These are phyloP conservation scores for Hansenula sp. DNA, from an alignment of 1,139 yeast species.

Conservation along the genomic window DNA sequence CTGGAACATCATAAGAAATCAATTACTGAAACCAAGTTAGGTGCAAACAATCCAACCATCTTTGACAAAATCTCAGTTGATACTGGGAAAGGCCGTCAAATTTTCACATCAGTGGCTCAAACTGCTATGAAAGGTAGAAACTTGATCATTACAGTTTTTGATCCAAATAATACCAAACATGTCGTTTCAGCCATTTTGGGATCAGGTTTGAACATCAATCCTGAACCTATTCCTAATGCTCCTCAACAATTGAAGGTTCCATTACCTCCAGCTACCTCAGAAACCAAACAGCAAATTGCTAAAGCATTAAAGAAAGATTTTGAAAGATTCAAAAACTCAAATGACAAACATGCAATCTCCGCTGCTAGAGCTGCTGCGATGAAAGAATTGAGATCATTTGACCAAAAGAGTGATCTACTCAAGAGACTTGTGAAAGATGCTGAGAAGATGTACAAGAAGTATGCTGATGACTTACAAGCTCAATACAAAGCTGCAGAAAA, in stretches of 20 bases:
- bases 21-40: constrained; percentile 60
- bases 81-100: constrained; percentile 39
- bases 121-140: constrained; percentile 70
- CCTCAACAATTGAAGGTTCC: constrained; percentile 71
- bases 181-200: constrained; percentile 68
- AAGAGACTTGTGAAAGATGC: constrained; percentile 50
- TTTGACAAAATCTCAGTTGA: constrained; percentile 58
- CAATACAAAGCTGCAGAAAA: constrained; percentile 59
- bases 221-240: constrained; percentile 68
- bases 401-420: constrained; percentile 49
- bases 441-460: constrained; percentile 65
- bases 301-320: constrained; percentile 58
- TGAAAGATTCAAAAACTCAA: constrained; percentile 61
- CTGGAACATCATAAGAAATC: constrained; percentile 50
- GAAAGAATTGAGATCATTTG: constrained; percentile 51
- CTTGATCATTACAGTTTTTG: constrained; percentile 74
- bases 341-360: constrained; percentile 49
- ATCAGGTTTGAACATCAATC: constrained; percentile 69
- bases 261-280: constrained; percentile 72
- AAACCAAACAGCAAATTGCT: constrained; percentile 52
- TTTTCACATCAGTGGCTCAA: constrained; percentile 66
- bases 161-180: constrained; percentile 65
- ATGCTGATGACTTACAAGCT: constrained; percentile 51
- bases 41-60: constrained; percentile 60
- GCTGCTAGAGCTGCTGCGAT: constrained; percentile 58